Evolutionary conservation across 805 yeast genomes (phyloP), one percentile per base, ranked within the genome.

Genomic region (Kodamaea fukazawae): DNA sequence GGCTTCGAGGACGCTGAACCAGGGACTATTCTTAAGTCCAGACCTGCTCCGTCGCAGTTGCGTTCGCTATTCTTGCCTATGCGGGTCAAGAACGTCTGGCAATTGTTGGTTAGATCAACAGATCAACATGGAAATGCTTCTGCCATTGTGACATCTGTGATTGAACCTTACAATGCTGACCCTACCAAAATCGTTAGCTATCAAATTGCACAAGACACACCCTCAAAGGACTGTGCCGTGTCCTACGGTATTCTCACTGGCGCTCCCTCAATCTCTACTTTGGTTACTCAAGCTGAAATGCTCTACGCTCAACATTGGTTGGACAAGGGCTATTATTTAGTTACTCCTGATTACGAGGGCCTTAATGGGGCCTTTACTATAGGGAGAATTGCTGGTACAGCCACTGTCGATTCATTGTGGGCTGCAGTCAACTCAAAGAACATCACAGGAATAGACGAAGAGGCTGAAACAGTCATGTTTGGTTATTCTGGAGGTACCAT

Each of bases 401-500:
- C 57, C 7, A 46, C 52, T 0, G 54, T 65, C 36, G 61, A 65
- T 38, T 47, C 63, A 2, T 36, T 65, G 15, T 40, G 63, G 31
- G 70, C 59, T 2, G 44, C 54, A 2, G 45, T 64, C 18, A 27
- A 40, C 4, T 31, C 51, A 7, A 42, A 39, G 3, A 36, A 49
- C 13, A 30, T 39, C 16, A 50, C 63, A 1, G 56, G 55, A 3
- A 28, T 58, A 15, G 28, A 40, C 7, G 14, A 44, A 6, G 46
- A 50, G 25, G 57, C 66, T 2, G 34, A 43, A 12, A 43, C 48
- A 7, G 47, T 40, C 7, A 29, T 65, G 31, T 62, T 63, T 64
- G 71, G 71, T 1, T 66, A 60, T 34, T 60, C 67, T 2, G 71
- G 71, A 10, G 70, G 70, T 5, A 50, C 65, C 0, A 41, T 64